phyloP scores from a whole-genome alignment of 1,139 yeast genomes.

The Debaryomycetaceae sp. region DNA sequence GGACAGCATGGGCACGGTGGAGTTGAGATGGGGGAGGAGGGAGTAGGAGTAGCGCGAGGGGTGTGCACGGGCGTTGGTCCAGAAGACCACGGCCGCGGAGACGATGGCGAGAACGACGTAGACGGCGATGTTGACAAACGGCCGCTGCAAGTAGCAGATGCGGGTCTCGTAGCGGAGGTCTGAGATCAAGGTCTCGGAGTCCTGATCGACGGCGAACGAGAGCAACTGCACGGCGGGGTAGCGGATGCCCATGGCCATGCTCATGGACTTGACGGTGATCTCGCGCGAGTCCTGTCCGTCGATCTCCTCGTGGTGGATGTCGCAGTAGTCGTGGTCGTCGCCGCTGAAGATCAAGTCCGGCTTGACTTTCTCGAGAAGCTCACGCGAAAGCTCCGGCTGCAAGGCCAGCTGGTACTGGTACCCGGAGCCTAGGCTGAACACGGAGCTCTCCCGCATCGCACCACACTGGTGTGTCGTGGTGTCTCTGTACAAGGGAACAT shows the following conservation, averaged over 20 bases:
- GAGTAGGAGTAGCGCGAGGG: conserved; percentile 6
- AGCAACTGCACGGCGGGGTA: conserved; percentile 54
- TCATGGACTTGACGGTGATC: conserved; percentile 52
- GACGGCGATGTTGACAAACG: conserved; percentile 40
- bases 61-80: conserved; percentile 2
- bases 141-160: conserved; percentile 48
- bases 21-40: conserved; percentile 4
- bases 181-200: conserved; percentile 7
- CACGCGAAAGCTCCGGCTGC: conserved; percentile 22
- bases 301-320: conserved; percentile 31
- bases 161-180: conserved; percentile 32
- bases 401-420: conserved; percentile 51
- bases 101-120: conserved; percentile 38
- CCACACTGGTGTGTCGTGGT: conserved; percentile 37
- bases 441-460: conserved; percentile 35
- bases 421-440: conserved; percentile 31
- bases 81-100: conserved; percentile 26
- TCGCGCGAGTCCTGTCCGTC: conserved; percentile 25
- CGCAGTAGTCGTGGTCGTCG: conserved; percentile 59
- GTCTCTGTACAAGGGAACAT: conserved; percentile 49
- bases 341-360: conserved; percentile 48
- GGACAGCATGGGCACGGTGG: not conserved
- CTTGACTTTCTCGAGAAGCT: conserved; percentile 26
- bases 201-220: conserved; percentile 23
- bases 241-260: conserved; percentile 59